Conservation (phyloP, 192 early-diverging fungal genomes). For the Rhizophagus prolifer region DNA sequence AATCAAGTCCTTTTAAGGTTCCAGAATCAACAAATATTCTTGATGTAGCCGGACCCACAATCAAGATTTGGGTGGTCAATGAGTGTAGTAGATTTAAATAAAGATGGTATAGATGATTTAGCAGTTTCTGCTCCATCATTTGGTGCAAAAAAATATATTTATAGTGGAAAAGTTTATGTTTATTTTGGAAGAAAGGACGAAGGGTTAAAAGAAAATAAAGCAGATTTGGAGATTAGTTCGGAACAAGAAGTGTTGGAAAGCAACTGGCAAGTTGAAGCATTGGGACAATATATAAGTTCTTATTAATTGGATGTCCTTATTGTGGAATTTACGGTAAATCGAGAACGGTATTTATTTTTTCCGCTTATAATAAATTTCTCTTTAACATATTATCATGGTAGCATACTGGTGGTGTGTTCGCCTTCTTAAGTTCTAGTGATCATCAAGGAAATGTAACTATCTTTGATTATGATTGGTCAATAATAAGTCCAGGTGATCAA, state of each 20-base stretch:
- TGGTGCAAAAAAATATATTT: conserved; percentile 32
- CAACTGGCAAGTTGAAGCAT: conserved; percentile 26
- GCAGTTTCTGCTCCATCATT: conserved; percentile 66
- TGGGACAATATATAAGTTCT: conserved; percentile 47
- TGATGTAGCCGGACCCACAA: conserved; percentile 40
- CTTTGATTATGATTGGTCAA: conserved; percentile 1
- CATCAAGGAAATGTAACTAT: conserved; percentile 7
- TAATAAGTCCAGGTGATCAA: background rate
- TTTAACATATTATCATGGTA: too few relatives aligned
- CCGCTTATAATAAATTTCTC: background rate
- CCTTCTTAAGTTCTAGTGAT: background rate
- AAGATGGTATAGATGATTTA: conserved; percentile 86
- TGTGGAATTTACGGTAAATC: conserved; percentile 1
- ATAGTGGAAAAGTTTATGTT: conserved; percentile 62
- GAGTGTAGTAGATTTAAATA: conserved; percentile 78
- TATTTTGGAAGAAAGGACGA: conserved; percentile 54
- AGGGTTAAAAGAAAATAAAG: background rate
- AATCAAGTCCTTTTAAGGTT: conserved; percentile 10
- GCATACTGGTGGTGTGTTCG: conserved; percentile 5
- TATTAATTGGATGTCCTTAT: conserved; percentile 65
- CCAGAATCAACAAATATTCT: conserved; percentile 44
- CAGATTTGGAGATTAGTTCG: background rate
- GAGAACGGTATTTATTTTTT: background rate
- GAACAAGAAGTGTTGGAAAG: background rate
- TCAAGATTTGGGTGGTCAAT: conserved; percentile 74